Evolutionary conservation across 225 moss, liverwort and hornwort genomes (phyloP).

Genomic region (Pseudoscleropodium purum): DNA sequence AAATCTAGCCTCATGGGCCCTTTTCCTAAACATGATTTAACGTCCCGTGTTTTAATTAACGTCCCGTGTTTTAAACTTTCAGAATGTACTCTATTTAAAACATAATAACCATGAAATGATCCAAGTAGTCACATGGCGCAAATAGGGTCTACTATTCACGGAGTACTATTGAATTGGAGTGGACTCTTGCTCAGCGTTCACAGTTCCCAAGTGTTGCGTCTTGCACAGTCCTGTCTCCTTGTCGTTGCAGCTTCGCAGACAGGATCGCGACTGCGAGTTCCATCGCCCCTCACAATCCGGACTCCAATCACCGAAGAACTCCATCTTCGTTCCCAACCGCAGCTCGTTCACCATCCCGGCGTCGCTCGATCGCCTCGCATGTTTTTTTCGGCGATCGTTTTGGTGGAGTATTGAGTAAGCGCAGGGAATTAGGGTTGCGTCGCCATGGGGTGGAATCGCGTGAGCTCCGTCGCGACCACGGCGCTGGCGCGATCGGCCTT

Average conservation of each 20-base stretch:
- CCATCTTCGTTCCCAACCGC: not conserved
- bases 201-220: not conserved
- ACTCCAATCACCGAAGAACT: not conserved
- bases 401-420: not conserved
- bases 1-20: too few species aligned
- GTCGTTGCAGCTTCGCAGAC: not conserved
- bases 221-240: not conserved
- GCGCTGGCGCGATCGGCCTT: constrained; percentile 24
- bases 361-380: not conserved
- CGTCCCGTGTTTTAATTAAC: too few species aligned
- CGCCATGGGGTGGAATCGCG: constrained; percentile 39
- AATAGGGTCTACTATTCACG: not conserved
- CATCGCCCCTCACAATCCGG: not conserved
- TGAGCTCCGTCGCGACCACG: constrained; percentile 14
- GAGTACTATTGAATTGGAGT: too few species aligned
- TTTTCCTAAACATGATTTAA: too few species aligned
- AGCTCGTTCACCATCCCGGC: not conserved
- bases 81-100: too few species aligned
- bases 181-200: not conserved
- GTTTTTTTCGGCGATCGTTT: not conserved
- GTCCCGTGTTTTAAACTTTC: too few species aligned
- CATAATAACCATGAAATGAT: not conserved
- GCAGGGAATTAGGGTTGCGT: constrained; percentile 9
- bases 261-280: not conserved
- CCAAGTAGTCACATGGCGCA: not conserved